Evolutionary conservation across 1,139 yeast species (phyloP).

Genomic region (Kluyveromyces sp.): DNA sequence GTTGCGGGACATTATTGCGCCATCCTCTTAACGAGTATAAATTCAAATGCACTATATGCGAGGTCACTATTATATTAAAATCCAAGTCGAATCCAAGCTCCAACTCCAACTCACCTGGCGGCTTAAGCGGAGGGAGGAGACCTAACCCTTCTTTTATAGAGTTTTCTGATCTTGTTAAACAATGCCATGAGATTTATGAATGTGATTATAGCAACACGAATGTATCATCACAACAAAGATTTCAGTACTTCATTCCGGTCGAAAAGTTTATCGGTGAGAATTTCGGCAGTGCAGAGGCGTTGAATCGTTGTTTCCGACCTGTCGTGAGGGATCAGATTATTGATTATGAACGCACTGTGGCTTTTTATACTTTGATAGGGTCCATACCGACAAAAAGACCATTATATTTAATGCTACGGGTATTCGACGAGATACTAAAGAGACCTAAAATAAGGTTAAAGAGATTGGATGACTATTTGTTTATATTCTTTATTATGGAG

Average conservation of each 20-base stretch:
- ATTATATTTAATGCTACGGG: constrained; percentile 42
- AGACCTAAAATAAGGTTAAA: constrained; percentile 34
- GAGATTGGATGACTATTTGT: constrained; percentile 34
- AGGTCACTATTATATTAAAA: constrained; percentile 32
- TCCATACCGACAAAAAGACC: constrained; percentile 56
- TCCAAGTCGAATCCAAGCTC: background rate
- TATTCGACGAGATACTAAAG: constrained; percentile 42
- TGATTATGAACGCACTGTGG: constrained; percentile 38
- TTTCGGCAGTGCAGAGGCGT: constrained; percentile 36
- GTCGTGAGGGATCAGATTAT: constrained; percentile 26
- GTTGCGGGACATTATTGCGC: constrained; percentile 56
- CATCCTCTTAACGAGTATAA: constrained; percentile 41
- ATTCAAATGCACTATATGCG: constrained; percentile 52
- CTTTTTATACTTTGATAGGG: constrained; percentile 37
- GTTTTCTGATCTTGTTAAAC: background rate
- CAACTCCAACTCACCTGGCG: background rate
- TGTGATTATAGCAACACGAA: background rate
- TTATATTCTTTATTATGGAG: constrained; percentile 48
- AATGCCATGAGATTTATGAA: background rate
- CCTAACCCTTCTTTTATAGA: background rate
- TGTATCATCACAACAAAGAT: constrained; percentile 12
- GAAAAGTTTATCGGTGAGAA: constrained; percentile 37
- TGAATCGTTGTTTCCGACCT: constrained; percentile 45
- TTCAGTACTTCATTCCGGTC: constrained; percentile 43
- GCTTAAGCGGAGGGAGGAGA: background rate